Evolutionary conservation across 345 rosid species (phyloP).

Genomic region (Salix purpurea): DNA sequence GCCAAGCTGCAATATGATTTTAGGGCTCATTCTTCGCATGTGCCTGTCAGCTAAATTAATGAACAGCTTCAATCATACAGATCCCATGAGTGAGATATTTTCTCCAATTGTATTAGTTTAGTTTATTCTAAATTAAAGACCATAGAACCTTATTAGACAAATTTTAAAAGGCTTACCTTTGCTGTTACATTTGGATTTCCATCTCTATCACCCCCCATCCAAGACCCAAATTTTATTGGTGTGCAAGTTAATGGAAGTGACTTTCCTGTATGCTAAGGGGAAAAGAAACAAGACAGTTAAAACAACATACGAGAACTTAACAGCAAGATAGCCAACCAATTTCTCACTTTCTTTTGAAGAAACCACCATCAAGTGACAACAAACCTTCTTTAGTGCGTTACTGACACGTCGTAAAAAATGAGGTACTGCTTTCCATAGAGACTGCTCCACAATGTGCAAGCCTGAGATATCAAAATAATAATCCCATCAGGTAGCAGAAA

Average conservation of each 20-base stretch:
- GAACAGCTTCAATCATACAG: not conserved
- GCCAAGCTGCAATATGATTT: not conserved
- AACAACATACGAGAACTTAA: constrained; percentile 5
- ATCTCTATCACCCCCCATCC: constrained; percentile 99
- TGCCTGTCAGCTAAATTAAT: not conserved
- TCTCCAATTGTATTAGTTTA: not conserved
- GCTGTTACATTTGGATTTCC: constrained; percentile 95
- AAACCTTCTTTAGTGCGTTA: constrained; percentile 81
- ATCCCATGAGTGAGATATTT: not conserved
- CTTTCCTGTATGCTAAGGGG: constrained; percentile 64
- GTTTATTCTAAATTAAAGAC: not conserved
- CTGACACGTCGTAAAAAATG: constrained; percentile 90
- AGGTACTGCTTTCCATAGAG: constrained; percentile 94
- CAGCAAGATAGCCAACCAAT: not conserved
- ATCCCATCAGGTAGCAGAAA: not conserved
- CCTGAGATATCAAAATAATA: constrained; percentile 36
- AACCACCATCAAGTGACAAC: constrained; percentile 9
- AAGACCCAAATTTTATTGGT: constrained; percentile 86
- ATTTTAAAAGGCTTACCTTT: constrained; percentile 45
- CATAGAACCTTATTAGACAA: not conserved
- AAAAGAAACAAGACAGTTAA: not conserved
- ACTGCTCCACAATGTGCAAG: constrained; percentile 93
- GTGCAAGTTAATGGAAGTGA: constrained; percentile 87
- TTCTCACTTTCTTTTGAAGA: constrained; percentile 1
- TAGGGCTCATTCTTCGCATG: not conserved